These are phyloP conservation scores for Chlorophyllum brunneum DNA, from an alignment of 768 basidiomycete genomes.

Conservation along the genomic window DNA sequence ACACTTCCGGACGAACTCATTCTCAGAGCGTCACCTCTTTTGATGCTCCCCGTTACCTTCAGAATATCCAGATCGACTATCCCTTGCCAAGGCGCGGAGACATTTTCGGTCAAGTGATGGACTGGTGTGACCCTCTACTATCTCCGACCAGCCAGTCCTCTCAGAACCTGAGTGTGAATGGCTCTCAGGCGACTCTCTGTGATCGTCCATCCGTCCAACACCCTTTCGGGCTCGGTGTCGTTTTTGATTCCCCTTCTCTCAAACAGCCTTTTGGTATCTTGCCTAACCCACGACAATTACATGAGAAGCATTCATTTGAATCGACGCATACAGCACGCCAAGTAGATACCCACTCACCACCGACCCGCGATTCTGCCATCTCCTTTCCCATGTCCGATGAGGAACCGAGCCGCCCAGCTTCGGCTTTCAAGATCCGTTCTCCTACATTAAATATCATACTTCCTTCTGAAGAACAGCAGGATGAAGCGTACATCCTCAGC, in stretches of 20 bases:
- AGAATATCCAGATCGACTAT: constrained; percentile 19
- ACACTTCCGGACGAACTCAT: constrained; percentile 54
- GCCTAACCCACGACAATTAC: constrained; percentile 51
- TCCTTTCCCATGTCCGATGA: constrained; percentile 13
- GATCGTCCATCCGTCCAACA: constrained; percentile 31
- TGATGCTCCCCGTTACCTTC: constrained; percentile 48
- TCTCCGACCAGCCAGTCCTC: constrained; percentile 5
- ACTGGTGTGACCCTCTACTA: constrained; percentile 40
- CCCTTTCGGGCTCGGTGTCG: constrained; percentile 64
- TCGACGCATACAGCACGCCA: constrained; percentile 76
- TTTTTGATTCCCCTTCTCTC: constrained; percentile 56
- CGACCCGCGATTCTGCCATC: constrained; percentile 17
- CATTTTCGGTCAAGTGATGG: constrained; percentile 64
- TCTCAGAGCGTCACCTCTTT: constrained; percentile 77
- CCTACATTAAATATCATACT: constrained; percentile 10
- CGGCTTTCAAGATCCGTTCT: constrained; percentile 20
- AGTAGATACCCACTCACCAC: constrained; percentile 23
- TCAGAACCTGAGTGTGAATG: constrained; percentile 14
- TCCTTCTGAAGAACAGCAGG: constrained; percentile 10
- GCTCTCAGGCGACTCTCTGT: constrained; percentile 2
- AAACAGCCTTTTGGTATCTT: constrained; percentile 38
- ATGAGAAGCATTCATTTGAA: constrained; percentile 87
- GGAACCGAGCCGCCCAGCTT: constrained; percentile 22
- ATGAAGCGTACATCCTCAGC: constrained; percentile 25
- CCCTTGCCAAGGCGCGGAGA: constrained; percentile 36